Evolutionary conservation across 2,329 filamentous ascomycete genomes (phyloP), one percentile per base, ranked within the genome.

Genomic region (Epichloe scottii): DNA sequence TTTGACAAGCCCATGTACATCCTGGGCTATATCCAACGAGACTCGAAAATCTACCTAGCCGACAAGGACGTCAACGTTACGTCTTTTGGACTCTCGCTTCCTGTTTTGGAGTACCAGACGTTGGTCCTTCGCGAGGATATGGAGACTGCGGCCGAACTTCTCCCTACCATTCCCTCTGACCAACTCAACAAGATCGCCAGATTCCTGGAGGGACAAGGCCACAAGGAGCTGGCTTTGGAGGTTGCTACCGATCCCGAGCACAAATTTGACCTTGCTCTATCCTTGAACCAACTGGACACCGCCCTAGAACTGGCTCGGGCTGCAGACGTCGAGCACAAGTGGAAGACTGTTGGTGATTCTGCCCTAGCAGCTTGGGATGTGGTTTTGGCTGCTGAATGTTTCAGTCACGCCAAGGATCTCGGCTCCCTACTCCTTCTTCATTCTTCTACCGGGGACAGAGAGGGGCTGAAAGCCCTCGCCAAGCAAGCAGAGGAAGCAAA

Each of bases 141-240:
- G 75, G 93, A 97, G 57, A 81, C 88, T 14, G 93, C 93, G 0
- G 84, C 85, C 10, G 89, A 95, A 64, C 77, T 96, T 56, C 80
- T 98, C 15, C 75, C 81, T 4, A 85, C 85, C 19, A 90, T 98
- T 38, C 89, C 91, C 0, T 73, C 82, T n/a, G 88, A 95, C 56
- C 89, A 98, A 67, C 86, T 95, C 68, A 96, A 95, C 76, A 97
- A 97, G 74, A 94, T 98, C 60, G 93, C 93, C 3, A 84, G 93
- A 21, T 98, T 98, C 77, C 76, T 98, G 49, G 93, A 97, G 68
- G 93, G 93, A 2, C 93, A 98, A 69, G 91, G 91, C 40, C 89
- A 95, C 71, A 97, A 97, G 71, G 91, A 97, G 61, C 78, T 96
- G 57, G 93, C 93, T 0, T 78, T 98, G 15, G 88, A 96, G 58